A percentile compares a stretch with the other conserved stretches of the same genome.
Conservation (phyloP, 2,329 filamentous ascomycete genomes). For the Lasiodiplodia theobromae region DNA sequence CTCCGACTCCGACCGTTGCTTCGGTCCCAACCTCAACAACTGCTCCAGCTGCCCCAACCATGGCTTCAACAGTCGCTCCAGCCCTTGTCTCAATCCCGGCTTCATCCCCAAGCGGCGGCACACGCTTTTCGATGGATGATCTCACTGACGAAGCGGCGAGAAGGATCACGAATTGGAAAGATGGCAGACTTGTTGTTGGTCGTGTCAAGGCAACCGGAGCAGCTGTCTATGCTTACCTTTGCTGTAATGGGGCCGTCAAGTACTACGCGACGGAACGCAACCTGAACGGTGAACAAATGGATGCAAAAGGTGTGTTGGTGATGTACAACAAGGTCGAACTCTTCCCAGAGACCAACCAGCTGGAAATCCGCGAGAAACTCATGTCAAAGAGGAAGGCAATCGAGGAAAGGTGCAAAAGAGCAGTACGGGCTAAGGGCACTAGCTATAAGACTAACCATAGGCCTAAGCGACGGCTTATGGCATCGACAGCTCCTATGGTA, state of each 20-base stretch:
- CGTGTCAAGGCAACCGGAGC: not conserved
- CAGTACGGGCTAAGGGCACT: not conserved
- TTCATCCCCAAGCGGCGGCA: no score
- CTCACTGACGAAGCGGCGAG: not conserved
- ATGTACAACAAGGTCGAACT: not conserved
- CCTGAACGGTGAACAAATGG: not conserved
- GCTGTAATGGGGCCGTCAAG: not conserved
- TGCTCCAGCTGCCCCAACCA: no score
- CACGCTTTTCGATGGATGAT: not conserved
- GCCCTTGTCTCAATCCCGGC: no score
- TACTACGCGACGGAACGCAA: not conserved
- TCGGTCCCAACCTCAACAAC: not conserved
- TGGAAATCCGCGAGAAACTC: not conserved
- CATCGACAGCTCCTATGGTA: no score
- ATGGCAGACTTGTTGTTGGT: not conserved
- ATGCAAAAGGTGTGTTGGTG: no score
- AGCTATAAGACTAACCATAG: no score
- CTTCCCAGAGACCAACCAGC: not conserved
- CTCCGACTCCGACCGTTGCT: not conserved
- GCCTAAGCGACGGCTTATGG: no score
- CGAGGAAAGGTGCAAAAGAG: not conserved
- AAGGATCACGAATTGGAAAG: not conserved
- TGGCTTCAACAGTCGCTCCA: no score
- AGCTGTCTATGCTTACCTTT: not conserved
- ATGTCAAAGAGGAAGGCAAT: not conserved